These are phyloP conservation scores for Umbilicus rupestris DNA, from an alignment of 164 flowering plant genomes.

Conservation along the genomic window DNA sequence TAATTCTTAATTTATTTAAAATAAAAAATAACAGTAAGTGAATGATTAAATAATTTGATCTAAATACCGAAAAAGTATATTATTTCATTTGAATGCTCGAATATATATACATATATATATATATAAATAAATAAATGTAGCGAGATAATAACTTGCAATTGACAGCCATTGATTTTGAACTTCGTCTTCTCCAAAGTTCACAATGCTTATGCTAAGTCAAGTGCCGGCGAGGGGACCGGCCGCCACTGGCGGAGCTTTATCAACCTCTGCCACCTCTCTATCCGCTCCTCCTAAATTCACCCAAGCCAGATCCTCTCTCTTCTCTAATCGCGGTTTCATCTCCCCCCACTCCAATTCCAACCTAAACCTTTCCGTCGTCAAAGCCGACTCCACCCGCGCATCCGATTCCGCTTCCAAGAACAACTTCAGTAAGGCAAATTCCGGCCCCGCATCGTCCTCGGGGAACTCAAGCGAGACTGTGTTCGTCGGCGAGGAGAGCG, in stretches of 20 bases:
- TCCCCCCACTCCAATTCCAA: slow-evolving; percentile 16
- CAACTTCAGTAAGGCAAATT: background rate
- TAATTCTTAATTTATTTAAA: too few relatives aligned
- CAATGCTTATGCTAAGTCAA: background rate
- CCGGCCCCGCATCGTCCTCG: slow-evolving; percentile 14
- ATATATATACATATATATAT: too few relatives aligned
- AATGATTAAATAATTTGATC: too few relatives aligned
- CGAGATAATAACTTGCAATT: background rate
- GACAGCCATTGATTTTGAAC: background rate
- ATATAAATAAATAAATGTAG: too few relatives aligned
- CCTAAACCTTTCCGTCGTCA: slow-evolving; percentile 18
- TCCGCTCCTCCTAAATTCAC: background rate
- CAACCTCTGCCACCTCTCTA: background rate
- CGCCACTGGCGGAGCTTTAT: slow-evolving; percentile 4
- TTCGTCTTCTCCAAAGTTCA: background rate
- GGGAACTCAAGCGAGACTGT: slow-evolving; percentile 19
- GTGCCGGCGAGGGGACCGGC: background rate
- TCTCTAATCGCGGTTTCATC: background rate
- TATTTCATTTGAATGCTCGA: too few relatives aligned
- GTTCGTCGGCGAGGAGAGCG: slow-evolving; percentile 39
- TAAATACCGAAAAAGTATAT: too few relatives aligned
- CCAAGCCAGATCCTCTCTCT: background rate
- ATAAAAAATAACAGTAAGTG: too few relatives aligned
- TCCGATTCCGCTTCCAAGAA: slow-evolving; percentile 22
- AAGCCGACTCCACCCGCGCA: slow-evolving; percentile 31